Base-by-base conservation (phyloP, 2,329 filamentous ascomycete genomes). In the Tolypocladium tundrense region DNA sequence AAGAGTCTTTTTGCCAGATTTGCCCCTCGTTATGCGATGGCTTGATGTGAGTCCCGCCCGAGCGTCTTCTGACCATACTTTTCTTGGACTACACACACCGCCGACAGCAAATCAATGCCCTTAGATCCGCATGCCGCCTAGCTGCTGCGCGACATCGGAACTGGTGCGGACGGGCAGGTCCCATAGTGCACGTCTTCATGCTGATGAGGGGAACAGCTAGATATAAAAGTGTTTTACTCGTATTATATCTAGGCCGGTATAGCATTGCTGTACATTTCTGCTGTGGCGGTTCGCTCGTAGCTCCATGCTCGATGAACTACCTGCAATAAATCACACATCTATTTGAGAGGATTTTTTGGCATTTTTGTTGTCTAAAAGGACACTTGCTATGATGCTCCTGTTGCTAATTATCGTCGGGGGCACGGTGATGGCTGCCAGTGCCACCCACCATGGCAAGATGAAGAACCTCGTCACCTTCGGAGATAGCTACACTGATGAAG, bases 401-500 rank as follows among this genome's bases (percentile, higher is more conserved):
- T 21, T 14, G 11, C 21, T 19, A 3, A 24, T n/a, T 27, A 37
- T 45, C 4, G 39, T 40, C 53, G 14, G 41, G 35, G 37, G 41
- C 14, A 10, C 52, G 40, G 40, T 35, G 27, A 13, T 52, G 53
- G 16, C 53, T 14, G 19, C 27, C 6, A 14, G 48, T 7, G 31
- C 31, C 4, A n/a, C 27, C 1, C 45, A 7, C 6, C 9, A 35
- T 19, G 24, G 24, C 19, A 55, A 37, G 7, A 48, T 66, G 45
- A 51, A 82, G 35, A 86, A 83, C 54, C 69, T 90, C 42, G 80
- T 90, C 43, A 79, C 84, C 0, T 91, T 91, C 67, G 88, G 88
- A 14, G 87, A 91, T 69, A 90, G 86, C 70, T 91, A 88, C 66
- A 90, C 87, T 0, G 89, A 92, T 66, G 86, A 91, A 65, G 83